These are phyloP conservation scores for Pythium oligandrum DNA, from an alignment of 352 stramenopile genomes.

Conservation along the genomic window DNA sequence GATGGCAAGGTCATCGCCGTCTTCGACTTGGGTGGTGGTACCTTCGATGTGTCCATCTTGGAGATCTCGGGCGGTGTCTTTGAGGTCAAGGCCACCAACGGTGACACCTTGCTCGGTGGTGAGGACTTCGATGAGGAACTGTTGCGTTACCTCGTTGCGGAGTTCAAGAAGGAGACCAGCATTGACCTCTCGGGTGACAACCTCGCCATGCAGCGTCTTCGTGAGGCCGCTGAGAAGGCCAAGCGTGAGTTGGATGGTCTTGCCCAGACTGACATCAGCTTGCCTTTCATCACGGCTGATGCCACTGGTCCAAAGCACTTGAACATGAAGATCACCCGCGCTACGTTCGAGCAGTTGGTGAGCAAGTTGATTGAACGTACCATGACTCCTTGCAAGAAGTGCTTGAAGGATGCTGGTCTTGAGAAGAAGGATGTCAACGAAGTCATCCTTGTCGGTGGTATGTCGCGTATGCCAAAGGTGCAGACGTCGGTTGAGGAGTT, in stretches of 20 bases:
- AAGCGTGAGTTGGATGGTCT: conserved; percentile 94
- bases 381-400: conserved; percentile 93
- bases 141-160: conserved; percentile 81
- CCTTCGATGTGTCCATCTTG: conserved; percentile 92
- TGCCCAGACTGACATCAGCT: conserved; percentile 91
- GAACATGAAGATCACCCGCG: conserved; percentile 93
- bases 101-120: conserved; percentile 91
- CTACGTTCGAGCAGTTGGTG: conserved; percentile 95
- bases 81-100: conserved; percentile 93
- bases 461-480: conserved; percentile 99
- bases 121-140: conserved; percentile 86
- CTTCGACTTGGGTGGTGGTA: conserved; percentile 94
- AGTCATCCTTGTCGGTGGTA: conserved; percentile 97
- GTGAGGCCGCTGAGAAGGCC: conserved; percentile 92
- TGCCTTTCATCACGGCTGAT: conserved; percentile 98
- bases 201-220: conserved; percentile 95
- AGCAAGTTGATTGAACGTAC: conserved; percentile 92
- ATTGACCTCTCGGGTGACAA: conserved; percentile 94
- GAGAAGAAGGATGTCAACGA: conserved; percentile 96
- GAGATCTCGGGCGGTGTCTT: conserved; percentile 96
- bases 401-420: conserved; percentile 81
- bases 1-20: conserved; percentile 93
- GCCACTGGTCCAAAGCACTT: conserved; percentile 97
- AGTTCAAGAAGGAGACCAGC: conserved; percentile 96
- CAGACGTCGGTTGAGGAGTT: conserved; percentile 95